These are phyloP conservation scores for Xerophyta viscosa DNA, from an alignment of 106 monocot genomes.

Conservation along the genomic window DNA sequence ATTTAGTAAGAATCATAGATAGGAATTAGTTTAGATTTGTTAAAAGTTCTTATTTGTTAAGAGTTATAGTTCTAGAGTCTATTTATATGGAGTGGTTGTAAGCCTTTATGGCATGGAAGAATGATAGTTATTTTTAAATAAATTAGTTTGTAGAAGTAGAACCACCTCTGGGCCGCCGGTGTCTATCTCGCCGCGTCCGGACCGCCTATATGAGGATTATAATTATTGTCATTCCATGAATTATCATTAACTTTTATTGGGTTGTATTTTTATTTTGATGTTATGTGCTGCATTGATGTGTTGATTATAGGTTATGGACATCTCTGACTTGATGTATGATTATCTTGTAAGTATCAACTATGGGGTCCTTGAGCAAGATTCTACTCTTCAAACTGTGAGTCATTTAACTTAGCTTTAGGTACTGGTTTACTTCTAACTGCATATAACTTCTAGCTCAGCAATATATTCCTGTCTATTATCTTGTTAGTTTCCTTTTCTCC, in stretches of 20 bases:
- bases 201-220: too few species aligned
- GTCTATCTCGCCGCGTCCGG: too few species aligned
- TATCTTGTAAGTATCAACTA: constrained; percentile 41
- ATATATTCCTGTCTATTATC: too few species aligned
- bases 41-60: too few species aligned
- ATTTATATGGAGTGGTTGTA: too few species aligned
- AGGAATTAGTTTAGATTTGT: too few species aligned
- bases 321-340: constrained; percentile 53
- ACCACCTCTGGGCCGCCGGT: too few species aligned
- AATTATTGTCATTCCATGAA: not conserved
- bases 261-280: not conserved
- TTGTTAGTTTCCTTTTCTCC: not conserved
- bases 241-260: not conserved
- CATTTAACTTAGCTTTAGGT: constrained; percentile 4
- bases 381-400: constrained; percentile 19
- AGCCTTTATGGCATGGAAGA: too few species aligned
- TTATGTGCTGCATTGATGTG: not conserved
- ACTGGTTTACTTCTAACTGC: not conserved
- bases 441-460: not conserved
- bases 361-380: constrained; percentile 12
- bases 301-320: constrained; percentile 55
- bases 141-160: too few species aligned
- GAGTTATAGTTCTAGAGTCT: too few species aligned
- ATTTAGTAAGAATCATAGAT: too few species aligned
- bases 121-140: too few species aligned